phyloP scores from a whole-genome alignment of 2,329 filamentous ascomycete species.

The Beauveria bassiana region DNA sequence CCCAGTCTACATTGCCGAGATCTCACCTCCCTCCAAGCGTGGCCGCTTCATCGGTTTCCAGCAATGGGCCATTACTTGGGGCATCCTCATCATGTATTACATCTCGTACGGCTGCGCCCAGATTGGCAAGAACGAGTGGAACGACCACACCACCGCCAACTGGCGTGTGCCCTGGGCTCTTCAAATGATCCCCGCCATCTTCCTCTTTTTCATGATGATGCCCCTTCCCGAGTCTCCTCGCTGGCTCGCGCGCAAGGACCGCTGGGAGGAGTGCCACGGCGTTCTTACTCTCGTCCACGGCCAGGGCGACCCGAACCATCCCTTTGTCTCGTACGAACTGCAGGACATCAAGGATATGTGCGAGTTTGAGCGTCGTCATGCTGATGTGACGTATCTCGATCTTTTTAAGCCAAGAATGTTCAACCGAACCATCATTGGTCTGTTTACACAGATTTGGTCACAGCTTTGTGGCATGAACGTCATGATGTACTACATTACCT shows the following conservation, averaged over 20 bases:
- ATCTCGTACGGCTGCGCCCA: constrained; percentile 58
- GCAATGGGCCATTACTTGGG: constrained; percentile 65
- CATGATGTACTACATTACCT: constrained; percentile 58
- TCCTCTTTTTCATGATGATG: constrained; percentile 51
- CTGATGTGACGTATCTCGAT: constrained; percentile 63
- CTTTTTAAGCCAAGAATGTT: constrained; percentile 62
- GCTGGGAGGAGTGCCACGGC: constrained; percentile 49
- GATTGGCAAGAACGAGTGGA: constrained; percentile 32
- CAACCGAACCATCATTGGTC: constrained; percentile 42
- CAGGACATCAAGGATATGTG: constrained; percentile 66
- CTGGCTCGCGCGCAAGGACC: constrained; percentile 56
- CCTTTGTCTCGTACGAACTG: constrained; percentile 61
- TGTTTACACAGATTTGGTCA: constrained; percentile 49
- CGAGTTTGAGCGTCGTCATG: constrained; percentile 63
- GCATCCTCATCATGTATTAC: constrained; percentile 63
- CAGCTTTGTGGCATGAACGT: constrained; percentile 51
- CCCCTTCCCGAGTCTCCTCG: constrained; percentile 55
- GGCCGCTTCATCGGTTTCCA: constrained; percentile 63
- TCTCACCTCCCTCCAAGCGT: constrained; percentile 47
- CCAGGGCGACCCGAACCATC: constrained; percentile 54
- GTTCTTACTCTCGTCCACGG: constrained; percentile 54
- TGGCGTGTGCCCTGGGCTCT: constrained; percentile 60
- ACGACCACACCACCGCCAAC: constrained; percentile 38
- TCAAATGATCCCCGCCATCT: constrained; percentile 54
- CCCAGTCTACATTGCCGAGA: constrained; percentile 62